phyloP scores from a whole-genome alignment of 2,329 filamentous ascomycete genomes.

The Lojkania enalia region DNA sequence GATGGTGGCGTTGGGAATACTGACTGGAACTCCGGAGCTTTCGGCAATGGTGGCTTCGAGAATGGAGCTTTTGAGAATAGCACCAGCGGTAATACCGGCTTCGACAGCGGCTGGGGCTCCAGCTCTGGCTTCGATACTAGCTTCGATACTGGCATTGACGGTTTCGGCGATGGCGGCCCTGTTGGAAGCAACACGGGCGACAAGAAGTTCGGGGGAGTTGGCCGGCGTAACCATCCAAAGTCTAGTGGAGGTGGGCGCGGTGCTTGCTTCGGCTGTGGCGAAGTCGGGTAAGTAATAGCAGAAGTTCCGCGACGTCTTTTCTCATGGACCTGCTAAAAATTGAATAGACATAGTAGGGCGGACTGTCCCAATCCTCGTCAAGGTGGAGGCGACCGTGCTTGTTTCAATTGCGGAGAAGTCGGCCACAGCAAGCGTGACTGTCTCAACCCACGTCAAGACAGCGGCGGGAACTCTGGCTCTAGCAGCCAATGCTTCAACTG shows the following conservation, averaged over 20 bases:
- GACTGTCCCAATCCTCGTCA: slow-evolving; percentile 16
- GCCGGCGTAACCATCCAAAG: no score
- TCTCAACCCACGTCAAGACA: slow-evolving; percentile 9
- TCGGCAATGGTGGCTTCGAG: slow-evolving; percentile 5
- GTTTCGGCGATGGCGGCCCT: slow-evolving; percentile 31
- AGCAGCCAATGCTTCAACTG: slow-evolving; percentile 22
- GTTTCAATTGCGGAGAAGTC: slow-evolving; percentile 18
- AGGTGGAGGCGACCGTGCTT: slow-evolving; percentile 9
- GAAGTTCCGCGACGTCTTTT: no score
- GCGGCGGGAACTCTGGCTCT: slow-evolving; percentile 12
- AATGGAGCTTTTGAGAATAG: neutral
- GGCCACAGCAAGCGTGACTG: slow-evolving; percentile 23
- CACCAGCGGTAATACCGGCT: slow-evolving; percentile 5
- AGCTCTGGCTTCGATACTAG: neutral
- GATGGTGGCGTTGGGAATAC: slow-evolving; percentile 6
- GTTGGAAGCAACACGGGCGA: no score
- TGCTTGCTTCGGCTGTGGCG: slow-evolving; percentile 25
- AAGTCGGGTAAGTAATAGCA: neutral
- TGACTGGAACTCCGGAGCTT: no score
- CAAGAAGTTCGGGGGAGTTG: no score
- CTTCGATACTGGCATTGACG: slow-evolving; percentile 2
- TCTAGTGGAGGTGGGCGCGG: slow-evolving; percentile 24
- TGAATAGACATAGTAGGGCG: slow-evolving; percentile 14
- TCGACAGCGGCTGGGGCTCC: slow-evolving; percentile 8
- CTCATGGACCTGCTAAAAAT: neutral